Percentiles rank a stretch among this genome's conserved stretches.
Conservation (phyloP, 2,329 filamentous ascomycete genomes). For the Aspergillus piperis region DNA sequence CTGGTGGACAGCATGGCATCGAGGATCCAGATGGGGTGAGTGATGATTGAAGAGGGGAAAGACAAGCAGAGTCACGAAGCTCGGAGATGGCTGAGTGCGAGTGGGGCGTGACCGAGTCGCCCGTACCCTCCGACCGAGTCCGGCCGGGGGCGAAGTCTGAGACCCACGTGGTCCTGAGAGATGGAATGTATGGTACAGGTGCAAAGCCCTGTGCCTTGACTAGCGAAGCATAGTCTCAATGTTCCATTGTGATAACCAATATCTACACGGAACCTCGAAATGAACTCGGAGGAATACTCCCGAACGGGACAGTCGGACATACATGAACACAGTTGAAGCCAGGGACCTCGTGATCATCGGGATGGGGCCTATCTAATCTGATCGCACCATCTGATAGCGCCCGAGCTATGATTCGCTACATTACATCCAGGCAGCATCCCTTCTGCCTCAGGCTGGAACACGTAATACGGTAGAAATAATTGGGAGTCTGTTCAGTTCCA, state of each 20-base stretch:
- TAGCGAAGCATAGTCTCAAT: too few relatives aligned
- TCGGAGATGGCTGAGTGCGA: background rate
- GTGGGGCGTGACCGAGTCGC: constrained; percentile 9
- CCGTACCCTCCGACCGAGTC: background rate
- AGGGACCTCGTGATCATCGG: background rate
- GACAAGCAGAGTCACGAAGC: background rate
- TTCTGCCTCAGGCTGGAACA: background rate
- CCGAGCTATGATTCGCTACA: background rate
- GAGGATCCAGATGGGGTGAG: background rate
- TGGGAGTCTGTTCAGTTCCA: too few relatives aligned
- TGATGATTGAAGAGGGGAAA: background rate
- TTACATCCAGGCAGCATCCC: background rate
- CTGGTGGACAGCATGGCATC: constrained; percentile 21
- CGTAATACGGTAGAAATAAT: too few relatives aligned
- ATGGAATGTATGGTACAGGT: background rate
- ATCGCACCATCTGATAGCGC: constrained; percentile 6
- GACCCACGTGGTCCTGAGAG: background rate
- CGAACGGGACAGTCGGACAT: background rate
- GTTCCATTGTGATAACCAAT: background rate
- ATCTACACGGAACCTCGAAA: background rate
- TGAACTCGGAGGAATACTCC: background rate
- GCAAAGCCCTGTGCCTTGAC: background rate
- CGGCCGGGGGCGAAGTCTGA: background rate
- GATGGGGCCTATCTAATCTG: constrained; percentile 6
- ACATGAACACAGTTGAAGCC: background rate